Conservation (phyloP, 495 filamentous ascomycete species). For the Durotheca rogersii region DNA sequence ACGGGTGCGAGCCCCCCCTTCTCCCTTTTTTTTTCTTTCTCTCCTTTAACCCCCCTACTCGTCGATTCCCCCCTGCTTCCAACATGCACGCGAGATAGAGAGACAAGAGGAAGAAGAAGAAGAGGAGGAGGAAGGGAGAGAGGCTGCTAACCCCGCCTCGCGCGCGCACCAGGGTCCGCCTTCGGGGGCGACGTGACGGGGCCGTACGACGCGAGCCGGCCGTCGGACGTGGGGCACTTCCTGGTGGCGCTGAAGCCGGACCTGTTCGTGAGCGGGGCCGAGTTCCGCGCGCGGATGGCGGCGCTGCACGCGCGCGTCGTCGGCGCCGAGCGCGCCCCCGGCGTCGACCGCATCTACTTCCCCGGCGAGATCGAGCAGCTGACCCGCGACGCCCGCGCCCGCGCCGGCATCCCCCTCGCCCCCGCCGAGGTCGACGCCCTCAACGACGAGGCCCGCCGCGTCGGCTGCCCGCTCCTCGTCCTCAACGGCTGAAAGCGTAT, state of each 20-base stretch:
- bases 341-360: conserved; percentile 76
- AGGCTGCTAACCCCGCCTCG: no score
- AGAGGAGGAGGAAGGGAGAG: no score
- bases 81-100: no score
- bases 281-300: conserved; percentile 70
- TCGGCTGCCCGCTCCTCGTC: conserved; percentile 40
- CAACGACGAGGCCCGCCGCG: conserved; percentile 64
- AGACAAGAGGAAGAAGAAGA: no score
- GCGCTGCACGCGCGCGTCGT: conserved; percentile 66
- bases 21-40: not conserved
- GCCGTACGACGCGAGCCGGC: conserved; percentile 68
- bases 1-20: conserved; percentile 46
- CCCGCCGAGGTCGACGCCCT: conserved; percentile 64
- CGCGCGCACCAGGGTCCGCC: conserved; percentile 53
- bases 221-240: conserved; percentile 75
- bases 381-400: conserved; percentile 54
- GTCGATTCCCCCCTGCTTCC: no score
- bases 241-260: conserved; percentile 74
- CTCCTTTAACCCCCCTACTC: no score
- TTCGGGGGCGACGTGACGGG: conserved; percentile 71
- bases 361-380: conserved; percentile 76
- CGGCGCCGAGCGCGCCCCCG: conserved; percentile 62
- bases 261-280: conserved; percentile 67
- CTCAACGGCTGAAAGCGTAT: conserved; percentile 10
- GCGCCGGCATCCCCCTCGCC: conserved; percentile 65